Conservation (phyloP, 805 yeast species). For the Kluyveromyces siamensis region DNA sequence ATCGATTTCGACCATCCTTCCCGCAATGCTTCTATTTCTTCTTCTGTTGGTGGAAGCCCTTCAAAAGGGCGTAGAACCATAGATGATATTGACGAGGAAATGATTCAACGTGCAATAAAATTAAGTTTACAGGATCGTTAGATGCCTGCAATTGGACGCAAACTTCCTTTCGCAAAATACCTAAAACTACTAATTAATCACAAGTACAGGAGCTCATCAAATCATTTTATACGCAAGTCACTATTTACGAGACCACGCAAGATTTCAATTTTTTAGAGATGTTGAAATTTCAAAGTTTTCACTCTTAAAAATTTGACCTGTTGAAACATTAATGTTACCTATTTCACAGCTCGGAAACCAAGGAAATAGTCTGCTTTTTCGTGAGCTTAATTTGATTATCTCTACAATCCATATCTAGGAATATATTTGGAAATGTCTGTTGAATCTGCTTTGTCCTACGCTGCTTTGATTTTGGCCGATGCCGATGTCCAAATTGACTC, state of each 20-base stretch:
- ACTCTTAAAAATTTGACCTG: background rate
- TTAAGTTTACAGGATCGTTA: conserved; percentile 51
- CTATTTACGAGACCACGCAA: conserved; percentile 2
- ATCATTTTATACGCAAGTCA: background rate
- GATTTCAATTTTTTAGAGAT: background rate
- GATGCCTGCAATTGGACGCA: too few species aligned
- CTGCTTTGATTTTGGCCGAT: conserved; percentile 97
- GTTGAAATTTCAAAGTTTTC: background rate
- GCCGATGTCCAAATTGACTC: conserved; percentile 89
- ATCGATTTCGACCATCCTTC: conserved; percentile 29
- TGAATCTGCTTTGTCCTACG: conserved; percentile 92
- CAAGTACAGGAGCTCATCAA: background rate
- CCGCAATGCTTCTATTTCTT: conserved; percentile 13
- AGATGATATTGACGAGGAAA: conserved; percentile 53
- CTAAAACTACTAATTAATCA: background rate
- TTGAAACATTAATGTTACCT: background rate
- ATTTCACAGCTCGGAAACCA: conserved; percentile 5
- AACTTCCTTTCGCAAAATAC: background rate
- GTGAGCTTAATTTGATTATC: conserved; percentile 30
- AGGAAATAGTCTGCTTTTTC: conserved; percentile 30
- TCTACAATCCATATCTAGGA: conserved; percentile 18
- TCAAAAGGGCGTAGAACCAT: conserved; percentile 3
- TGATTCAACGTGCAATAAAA: conserved; percentile 79
- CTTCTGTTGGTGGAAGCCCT: conserved; percentile 11
- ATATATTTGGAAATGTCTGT: conserved; percentile 48